phyloP scores from a whole-genome alignment of 192 early-diverging fungal species.

The Entophlyctis luteolus region DNA sequence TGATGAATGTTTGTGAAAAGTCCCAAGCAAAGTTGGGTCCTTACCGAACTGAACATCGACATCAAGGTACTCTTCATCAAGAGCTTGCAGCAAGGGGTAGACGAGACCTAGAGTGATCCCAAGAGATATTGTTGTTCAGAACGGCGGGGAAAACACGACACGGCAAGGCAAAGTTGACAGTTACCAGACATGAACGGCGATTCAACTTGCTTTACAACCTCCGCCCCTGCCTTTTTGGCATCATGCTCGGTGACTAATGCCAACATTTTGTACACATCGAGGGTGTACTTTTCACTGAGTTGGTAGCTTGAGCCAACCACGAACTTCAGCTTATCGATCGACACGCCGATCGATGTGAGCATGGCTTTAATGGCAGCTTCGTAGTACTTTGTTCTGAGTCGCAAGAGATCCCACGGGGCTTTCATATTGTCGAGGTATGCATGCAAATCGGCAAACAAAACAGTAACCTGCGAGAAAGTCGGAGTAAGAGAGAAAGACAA shows the following conservation, averaged over 20 bases:
- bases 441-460: constrained; percentile 94
- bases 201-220: constrained; percentile 96
- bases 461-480: constrained; percentile 60
- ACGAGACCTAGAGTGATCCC: constrained; percentile 53
- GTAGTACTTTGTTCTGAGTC: constrained; percentile 88
- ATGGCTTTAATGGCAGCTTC: constrained; percentile 84
- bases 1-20: constrained; percentile 37
- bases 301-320: constrained; percentile 87
- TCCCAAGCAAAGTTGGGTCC: not conserved
- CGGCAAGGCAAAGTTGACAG: not conserved
- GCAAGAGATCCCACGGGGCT: constrained; percentile 87
- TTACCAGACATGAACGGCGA: constrained; percentile 78
- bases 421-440: constrained; percentile 99
- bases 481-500: not conserved
- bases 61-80: constrained; percentile 95
- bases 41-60: constrained; percentile 78
- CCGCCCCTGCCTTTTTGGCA: constrained; percentile 96
- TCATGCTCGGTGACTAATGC: constrained; percentile 88
- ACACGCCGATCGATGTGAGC: constrained; percentile 89
- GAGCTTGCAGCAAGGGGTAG: constrained; percentile 95
- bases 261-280: constrained; percentile 86
- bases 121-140: not conserved
- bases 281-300: constrained; percentile 79
- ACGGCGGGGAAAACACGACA: not conserved
- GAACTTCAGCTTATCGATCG: constrained; percentile 88